A percentile compares a stretch with the other conserved stretches of the same genome.
These are phyloP conservation scores for Podospora pseudocomata DNA, from an alignment of 495 filamentous ascomycete genomes.

Conservation along the genomic window DNA sequence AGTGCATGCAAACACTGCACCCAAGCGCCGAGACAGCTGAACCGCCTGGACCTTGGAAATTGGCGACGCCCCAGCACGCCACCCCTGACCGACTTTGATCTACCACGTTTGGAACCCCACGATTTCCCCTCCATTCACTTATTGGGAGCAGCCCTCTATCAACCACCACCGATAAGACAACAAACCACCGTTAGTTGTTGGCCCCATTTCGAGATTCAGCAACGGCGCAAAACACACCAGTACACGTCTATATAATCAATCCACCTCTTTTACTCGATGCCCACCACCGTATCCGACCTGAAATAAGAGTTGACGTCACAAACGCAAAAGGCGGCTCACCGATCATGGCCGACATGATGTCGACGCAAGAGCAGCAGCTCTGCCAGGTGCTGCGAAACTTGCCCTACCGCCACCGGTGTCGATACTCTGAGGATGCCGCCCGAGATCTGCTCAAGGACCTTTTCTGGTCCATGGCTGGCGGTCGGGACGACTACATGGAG, in stretches of 20 bases:
- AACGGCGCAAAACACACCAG: not conserved
- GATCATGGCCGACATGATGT: conserved; percentile 48
- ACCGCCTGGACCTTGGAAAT: not conserved
- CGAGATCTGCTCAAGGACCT: conserved; percentile 70
- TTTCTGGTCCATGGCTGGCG: conserved; percentile 77
- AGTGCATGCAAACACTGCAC: not conserved
- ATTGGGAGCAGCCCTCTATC: not conserved
- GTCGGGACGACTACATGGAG: conserved; percentile 65
- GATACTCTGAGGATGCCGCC: conserved; percentile 66
- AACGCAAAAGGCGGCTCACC: conserved; percentile 9
- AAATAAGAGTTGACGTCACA: conserved; percentile 7
- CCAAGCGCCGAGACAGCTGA: not conserved
- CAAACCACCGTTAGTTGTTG: not conserved
- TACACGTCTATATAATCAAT: not conserved
- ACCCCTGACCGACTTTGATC: conserved; percentile 3
- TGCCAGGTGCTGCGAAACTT: conserved; percentile 70
- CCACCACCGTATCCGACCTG: conserved; percentile 7
- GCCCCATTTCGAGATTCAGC: not conserved
- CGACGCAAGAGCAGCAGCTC: conserved; percentile 74
- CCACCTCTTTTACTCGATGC: not conserved
- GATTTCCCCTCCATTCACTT: conserved; percentile 8
- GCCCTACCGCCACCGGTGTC: conserved; percentile 62
- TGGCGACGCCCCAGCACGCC: conserved; percentile 9
- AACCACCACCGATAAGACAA: not conserved
- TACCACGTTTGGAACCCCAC: conserved; percentile 6